Base-by-base conservation (phyloP, 2,329 filamentous ascomycete species). In the Claviceps sp. region DNA sequence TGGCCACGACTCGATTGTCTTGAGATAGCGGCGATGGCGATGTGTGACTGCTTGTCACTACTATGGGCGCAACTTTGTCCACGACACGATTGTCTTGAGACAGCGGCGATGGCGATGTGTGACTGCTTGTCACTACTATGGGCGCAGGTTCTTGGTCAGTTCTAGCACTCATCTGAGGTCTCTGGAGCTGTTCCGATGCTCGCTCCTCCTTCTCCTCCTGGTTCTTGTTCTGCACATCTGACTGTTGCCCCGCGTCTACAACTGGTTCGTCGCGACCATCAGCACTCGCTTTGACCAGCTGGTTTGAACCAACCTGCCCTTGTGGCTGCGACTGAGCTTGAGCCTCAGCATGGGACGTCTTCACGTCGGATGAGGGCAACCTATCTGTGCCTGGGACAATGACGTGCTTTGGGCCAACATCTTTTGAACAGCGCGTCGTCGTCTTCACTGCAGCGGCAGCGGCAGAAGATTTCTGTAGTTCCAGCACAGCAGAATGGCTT, bases 391-490 rank as follows among this genome's bases (percentile, higher is more conserved):
- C 50, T 34, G 4, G n/a, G 37, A 17, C 44, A 47, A 51, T 47
- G 22, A 38, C n/a, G 16, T 13, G 17, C 38, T 42, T 2, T 40
- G 5, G 2, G 8, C 26, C 42, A 19, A 10, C 11, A 17, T 37
- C 34, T 44, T 22, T 11, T 10, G 34, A 16, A 17, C 34, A 19
- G 11, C 49, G 42, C 34, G 38, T 51, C 3, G 50, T 50, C 34
- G 26, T 50, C 2, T 48, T 46, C 4, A 55, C 59, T 2, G 60
- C 63, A 2, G 60, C 62, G 2, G 60, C 63, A 3, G 60, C 62
- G 11, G 59, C 57, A 5, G 60, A 57, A 10, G 66, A 66, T 49
- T 61, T 59, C 10, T 61, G 59, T 37, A 66, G 53, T 17, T 61
- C 60, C n/a, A 61, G 46, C 7, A 59, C 52, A 4, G 56, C 53